Percentiles rank a stretch among this genome's conserved stretches.
Conservation (phyloP, 2,329 filamentous ascomycete species). For the Colletotrichum plurivorum region DNA sequence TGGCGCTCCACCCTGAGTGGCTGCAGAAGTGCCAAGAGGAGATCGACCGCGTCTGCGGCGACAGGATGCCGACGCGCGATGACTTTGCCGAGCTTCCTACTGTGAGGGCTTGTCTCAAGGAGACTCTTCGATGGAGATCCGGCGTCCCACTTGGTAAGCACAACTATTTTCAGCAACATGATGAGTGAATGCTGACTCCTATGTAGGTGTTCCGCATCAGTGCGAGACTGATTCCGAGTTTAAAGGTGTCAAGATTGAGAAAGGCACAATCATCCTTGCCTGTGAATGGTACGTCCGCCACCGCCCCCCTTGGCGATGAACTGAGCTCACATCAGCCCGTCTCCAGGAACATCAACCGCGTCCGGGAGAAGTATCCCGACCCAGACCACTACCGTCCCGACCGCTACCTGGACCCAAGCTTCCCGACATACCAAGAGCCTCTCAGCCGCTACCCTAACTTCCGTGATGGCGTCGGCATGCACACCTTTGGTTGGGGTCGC, state of each 20-base stretch:
- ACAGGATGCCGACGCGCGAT: conserved; percentile 64
- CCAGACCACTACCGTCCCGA: conserved; percentile 75
- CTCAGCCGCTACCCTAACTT: conserved; percentile 75
- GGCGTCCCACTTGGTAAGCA: conserved; percentile 64
- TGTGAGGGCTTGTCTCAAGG: conserved; percentile 69
- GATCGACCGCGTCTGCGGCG: conserved; percentile 68
- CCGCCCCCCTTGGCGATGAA: background rate
- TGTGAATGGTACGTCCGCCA: conserved; percentile 61
- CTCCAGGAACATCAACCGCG: conserved; percentile 69
- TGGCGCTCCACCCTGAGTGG: conserved; percentile 67
- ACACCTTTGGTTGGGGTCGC: conserved; percentile 76
- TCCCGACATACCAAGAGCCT: conserved; percentile 76
- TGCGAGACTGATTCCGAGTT: conserved; percentile 63
- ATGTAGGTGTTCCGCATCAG: conserved; percentile 62
- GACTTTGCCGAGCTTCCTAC: conserved; percentile 67
- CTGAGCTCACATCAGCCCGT: background rate
- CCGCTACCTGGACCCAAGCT: conserved; percentile 73
- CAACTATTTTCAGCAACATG: background rate
- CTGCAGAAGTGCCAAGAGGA: conserved; percentile 68
- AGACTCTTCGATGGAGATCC: conserved; percentile 71
- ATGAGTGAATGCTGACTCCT: background rate
- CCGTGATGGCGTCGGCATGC: conserved; percentile 70
- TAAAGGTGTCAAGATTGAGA: conserved; percentile 61
- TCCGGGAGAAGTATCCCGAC: conserved; percentile 72
- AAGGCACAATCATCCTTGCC: conserved; percentile 63